A percentile compares a stretch with the other conserved stretches of the same genome.
Evolutionary conservation across 148 eudicot genomes (phyloP).

Genomic region (Euryodendron excelsum): DNA sequence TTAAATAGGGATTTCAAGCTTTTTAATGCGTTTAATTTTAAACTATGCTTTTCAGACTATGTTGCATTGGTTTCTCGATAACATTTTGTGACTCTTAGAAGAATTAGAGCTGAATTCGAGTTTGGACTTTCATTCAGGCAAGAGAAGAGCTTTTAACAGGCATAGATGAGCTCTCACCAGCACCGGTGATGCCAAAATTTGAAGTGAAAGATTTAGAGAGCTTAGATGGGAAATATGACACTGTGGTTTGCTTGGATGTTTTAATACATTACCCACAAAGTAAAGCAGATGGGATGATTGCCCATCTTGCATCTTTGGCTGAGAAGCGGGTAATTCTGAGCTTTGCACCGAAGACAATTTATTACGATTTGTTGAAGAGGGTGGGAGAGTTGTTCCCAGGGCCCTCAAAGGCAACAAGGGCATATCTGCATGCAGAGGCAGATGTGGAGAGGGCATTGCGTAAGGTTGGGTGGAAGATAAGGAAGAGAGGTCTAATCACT

Average conservation of each 20-base stretch:
- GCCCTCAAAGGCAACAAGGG: slow-evolving; percentile 95
- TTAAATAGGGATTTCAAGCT: not conserved
- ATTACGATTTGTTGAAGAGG: slow-evolving; percentile 76
- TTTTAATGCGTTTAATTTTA: not conserved
- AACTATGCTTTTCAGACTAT: not conserved
- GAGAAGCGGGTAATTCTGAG: slow-evolving; percentile 73
- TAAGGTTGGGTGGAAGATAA: slow-evolving; percentile 91
- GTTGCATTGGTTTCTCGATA: not conserved
- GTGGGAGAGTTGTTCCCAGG: slow-evolving; percentile 96
- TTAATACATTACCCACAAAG: slow-evolving; percentile 94
- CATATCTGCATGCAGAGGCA: slow-evolving; percentile 90
- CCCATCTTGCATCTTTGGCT: slow-evolving; percentile 89
- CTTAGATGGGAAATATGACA: slow-evolving; percentile 79
- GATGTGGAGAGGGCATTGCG: slow-evolving; percentile 81
- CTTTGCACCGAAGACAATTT: slow-evolving; percentile 93
- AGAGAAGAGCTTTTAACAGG: slow-evolving; percentile 57
- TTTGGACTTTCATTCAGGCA: slow-evolving; percentile 45
- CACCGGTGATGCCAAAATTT: slow-evolving; percentile 69
- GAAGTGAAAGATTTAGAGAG: slow-evolving; percentile 94
- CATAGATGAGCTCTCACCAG: slow-evolving; percentile 29
- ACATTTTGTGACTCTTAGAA: not conserved
- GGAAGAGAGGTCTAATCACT: slow-evolving; percentile 68
- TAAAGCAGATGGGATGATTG: slow-evolving; percentile 95
- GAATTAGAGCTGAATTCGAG: not conserved
- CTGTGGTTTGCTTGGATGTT: slow-evolving; percentile 91